phyloP scores from a whole-genome alignment of 2,329 filamentous ascomycete species.

The Penicillium sp. region DNA sequence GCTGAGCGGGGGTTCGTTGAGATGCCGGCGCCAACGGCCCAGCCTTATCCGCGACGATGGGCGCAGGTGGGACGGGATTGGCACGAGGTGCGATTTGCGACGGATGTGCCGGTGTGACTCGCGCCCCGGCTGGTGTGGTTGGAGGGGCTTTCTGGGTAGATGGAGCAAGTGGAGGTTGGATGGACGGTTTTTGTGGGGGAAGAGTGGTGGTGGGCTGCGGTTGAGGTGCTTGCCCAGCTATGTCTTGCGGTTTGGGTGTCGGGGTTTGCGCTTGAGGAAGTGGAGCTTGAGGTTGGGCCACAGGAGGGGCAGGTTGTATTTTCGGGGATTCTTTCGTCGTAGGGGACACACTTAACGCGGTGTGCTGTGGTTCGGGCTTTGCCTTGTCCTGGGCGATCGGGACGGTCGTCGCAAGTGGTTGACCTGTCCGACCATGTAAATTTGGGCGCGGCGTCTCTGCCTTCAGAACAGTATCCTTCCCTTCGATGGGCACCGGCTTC shows the following conservation, averaged over 20 bases:
- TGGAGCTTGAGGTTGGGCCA: constrained; percentile 2
- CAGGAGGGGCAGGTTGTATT: constrained; percentile 6
- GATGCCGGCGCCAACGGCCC: constrained; percentile 13
- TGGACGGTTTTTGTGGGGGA: constrained; percentile 12
- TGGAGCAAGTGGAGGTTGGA: constrained; percentile 16
- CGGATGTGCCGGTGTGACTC: constrained; percentile 17
- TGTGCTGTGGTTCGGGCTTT: constrained; percentile 1
- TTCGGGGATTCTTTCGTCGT: constrained; percentile 1
- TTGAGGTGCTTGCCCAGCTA: constrained; percentile 12
- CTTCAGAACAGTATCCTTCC: constrained; percentile 26
- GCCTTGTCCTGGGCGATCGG: constrained; percentile 3
- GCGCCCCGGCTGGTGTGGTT: constrained; percentile 14
- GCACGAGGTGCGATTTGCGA: constrained; percentile 22
- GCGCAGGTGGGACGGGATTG: constrained; percentile 9
- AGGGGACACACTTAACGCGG: constrained; percentile 2
- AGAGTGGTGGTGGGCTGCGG: constrained; percentile 18
- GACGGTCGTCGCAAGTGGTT: background rate
- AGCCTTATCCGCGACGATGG: constrained; percentile 14
- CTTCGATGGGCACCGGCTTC: constrained; percentile 16
- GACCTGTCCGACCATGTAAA: constrained; percentile 1
- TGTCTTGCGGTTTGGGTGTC: constrained; percentile 4
- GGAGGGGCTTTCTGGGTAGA: constrained; percentile 15
- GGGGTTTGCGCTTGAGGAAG: constrained; percentile 9
- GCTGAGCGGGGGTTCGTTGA: constrained; percentile 22
- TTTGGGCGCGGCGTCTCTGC: constrained; percentile 12